These are phyloP conservation scores for Chernovozyma aurita DNA, from an alignment of 1,139 yeast genomes.

Conservation along the genomic window DNA sequence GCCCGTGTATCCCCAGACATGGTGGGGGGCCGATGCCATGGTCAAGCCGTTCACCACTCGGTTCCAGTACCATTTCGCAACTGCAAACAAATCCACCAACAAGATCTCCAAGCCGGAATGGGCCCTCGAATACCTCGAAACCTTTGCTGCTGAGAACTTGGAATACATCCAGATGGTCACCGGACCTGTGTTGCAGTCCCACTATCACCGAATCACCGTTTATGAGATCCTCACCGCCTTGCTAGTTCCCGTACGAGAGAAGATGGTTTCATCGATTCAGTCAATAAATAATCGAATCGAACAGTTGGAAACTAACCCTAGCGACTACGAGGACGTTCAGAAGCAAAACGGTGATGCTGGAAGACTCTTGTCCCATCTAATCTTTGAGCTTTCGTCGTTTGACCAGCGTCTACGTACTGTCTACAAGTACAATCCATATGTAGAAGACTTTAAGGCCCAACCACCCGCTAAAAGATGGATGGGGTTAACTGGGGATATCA, in stretches of 20 bases:
- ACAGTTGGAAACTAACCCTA: not conserved
- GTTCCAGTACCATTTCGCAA: constrained; percentile 72
- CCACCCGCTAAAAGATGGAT: constrained; percentile 43
- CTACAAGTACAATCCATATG: constrained; percentile 54
- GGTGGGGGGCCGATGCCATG: constrained; percentile 58
- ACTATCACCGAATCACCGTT: constrained; percentile 24
- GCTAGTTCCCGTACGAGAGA: constrained; percentile 47
- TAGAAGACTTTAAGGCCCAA: constrained; percentile 20
- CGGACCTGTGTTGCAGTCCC: constrained; percentile 23
- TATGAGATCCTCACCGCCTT: constrained; percentile 55
- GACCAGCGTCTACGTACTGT: constrained; percentile 50
- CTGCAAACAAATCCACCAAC: constrained; percentile 54
- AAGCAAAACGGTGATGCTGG: constrained; percentile 19
- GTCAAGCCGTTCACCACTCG: constrained; percentile 55
- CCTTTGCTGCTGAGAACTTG: constrained; percentile 44
- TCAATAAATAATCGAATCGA: constrained; percentile 26
- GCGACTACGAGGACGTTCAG: not conserved
- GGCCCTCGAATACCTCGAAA: constrained; percentile 56
- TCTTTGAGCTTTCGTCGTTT: constrained; percentile 55
- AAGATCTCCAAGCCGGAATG: constrained; percentile 76
- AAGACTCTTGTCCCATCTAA: constrained; percentile 53
- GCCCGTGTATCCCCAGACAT: constrained; percentile 40
- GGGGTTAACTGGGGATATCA: constrained; percentile 56
- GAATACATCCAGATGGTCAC: constrained; percentile 29
- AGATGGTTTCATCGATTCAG: constrained; percentile 30